Conservation (phyloP, 1,284 basidiomycete genomes). For the Boletus mariae region DNA sequence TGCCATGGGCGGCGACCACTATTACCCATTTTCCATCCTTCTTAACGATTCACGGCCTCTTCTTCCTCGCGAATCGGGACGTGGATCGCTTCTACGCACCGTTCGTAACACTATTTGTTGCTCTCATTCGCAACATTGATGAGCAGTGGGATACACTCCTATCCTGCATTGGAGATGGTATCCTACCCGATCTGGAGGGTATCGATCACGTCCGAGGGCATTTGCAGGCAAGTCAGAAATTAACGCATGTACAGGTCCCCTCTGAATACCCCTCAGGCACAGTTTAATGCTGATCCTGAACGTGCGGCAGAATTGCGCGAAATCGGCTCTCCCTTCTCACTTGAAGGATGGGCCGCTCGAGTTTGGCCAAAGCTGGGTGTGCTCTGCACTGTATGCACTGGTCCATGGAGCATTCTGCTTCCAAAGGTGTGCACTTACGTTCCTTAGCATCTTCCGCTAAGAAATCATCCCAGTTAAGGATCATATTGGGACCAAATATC, state of each 20-base stretch:
- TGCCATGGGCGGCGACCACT: constrained; percentile 16
- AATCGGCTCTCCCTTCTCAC: not conserved
- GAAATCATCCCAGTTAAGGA: constrained; percentile 9
- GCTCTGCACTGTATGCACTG: not conserved
- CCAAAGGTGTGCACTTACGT: not conserved
- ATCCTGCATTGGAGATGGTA: constrained; percentile 12
- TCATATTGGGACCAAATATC: constrained; percentile 14
- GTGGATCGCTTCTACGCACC: constrained; percentile 1
- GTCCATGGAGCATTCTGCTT: not conserved
- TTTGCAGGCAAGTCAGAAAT: constrained; percentile 9
- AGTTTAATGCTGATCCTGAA: constrained; percentile 1
- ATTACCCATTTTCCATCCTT: constrained; percentile 16
- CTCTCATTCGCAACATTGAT: constrained; percentile 15
- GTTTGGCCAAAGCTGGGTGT: not conserved
- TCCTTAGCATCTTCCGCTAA: not conserved
- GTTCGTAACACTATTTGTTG: constrained; percentile 14
- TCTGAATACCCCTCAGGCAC: not conserved
- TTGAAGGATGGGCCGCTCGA: not conserved
- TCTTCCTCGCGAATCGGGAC: constrained; percentile 2
- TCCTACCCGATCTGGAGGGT: not conserved
- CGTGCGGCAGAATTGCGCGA: not conserved
- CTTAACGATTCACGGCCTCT: constrained; percentile 9
- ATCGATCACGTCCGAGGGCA: constrained; percentile 12
- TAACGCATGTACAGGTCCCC: not conserved
- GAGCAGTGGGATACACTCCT: constrained; percentile 21